phyloP scores from a whole-genome alignment of 257 asterid genomes.

The Paraleonurus japonicus region DNA sequence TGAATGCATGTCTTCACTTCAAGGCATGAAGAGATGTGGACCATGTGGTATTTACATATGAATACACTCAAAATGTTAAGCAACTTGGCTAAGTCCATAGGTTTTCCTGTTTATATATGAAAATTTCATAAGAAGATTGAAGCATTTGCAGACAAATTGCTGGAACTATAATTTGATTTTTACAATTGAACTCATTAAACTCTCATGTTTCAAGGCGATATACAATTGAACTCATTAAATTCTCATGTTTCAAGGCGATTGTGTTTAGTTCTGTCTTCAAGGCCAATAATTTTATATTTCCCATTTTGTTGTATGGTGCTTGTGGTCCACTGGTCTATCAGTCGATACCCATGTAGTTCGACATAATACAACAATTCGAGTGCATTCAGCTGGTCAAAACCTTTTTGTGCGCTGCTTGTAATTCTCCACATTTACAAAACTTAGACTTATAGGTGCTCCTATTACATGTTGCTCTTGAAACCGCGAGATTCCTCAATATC shows the following conservation, averaged over 20 bases:
- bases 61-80: neutral
- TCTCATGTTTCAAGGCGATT: neutral
- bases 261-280: too few relatives aligned
- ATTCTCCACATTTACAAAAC: neutral
- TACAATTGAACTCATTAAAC: too few relatives aligned
- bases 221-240: too few relatives aligned
- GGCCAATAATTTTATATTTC: too few relatives aligned
- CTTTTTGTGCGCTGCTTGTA: neutral
- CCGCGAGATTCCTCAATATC: neutral
- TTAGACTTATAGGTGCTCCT: neutral
- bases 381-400: neutral
- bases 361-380: neutral
- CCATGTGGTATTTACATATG: neutral
- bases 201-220: neutral
- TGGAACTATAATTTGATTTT: neutral
- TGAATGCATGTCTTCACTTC: neutral
- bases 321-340: too few relatives aligned
- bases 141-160: neutral
- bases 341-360: neutral
- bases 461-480: neutral
- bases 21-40: neutral
- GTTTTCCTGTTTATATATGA: neutral
- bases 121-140: neutral
- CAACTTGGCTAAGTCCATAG: neutral
- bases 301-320: neutral